Evolutionary conservation across 2,329 filamentous ascomycete species (phyloP).

Genomic region (Talaromyces sp.): DNA sequence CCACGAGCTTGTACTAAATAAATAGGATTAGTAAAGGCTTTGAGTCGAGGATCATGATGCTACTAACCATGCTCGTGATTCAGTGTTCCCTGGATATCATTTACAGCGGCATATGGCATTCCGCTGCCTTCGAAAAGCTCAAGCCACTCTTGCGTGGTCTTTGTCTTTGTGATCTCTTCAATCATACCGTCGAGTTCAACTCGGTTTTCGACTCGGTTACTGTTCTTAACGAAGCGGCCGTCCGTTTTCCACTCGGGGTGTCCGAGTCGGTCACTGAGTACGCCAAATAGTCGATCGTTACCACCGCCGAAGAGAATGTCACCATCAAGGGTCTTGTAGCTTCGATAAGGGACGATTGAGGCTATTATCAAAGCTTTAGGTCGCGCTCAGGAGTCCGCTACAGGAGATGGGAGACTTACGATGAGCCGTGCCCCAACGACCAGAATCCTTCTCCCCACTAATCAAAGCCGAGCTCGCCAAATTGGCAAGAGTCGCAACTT

Average conservation of each 20-base stretch:
- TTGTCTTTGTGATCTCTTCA: constrained; percentile 69
- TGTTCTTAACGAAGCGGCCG: constrained; percentile 58
- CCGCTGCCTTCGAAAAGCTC: constrained; percentile 83
- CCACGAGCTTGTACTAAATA: constrained; percentile 64
- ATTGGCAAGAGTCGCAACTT: constrained; percentile 91
- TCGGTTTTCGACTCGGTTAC: constrained; percentile 64
- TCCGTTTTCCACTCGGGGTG: constrained; percentile 60
- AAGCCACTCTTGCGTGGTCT: constrained; percentile 86
- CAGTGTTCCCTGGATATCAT: constrained; percentile 82
- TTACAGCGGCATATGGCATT: constrained; percentile 92
- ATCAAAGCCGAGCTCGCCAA: constrained; percentile 90
- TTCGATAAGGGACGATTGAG: constrained; percentile 94
- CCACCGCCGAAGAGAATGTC: constrained; percentile 64
- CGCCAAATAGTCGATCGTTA: constrained; percentile 62
- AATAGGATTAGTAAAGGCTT: not conserved
- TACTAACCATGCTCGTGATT: constrained; percentile 75
- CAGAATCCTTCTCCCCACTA: constrained; percentile 80
- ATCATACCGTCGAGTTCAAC: constrained; percentile 74
- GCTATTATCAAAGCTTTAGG: constrained; percentile 50
- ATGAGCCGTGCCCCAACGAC: constrained; percentile 94
- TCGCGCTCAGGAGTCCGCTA: not conserved
- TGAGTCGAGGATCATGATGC: not conserved
- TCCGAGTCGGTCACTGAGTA: constrained; percentile 58
- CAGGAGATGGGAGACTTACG: constrained; percentile 52
- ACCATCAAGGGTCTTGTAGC: constrained; percentile 66